Conservation (phyloP, 2,329 filamentous ascomycete species). For the Ophiostoma australiae region DNA sequence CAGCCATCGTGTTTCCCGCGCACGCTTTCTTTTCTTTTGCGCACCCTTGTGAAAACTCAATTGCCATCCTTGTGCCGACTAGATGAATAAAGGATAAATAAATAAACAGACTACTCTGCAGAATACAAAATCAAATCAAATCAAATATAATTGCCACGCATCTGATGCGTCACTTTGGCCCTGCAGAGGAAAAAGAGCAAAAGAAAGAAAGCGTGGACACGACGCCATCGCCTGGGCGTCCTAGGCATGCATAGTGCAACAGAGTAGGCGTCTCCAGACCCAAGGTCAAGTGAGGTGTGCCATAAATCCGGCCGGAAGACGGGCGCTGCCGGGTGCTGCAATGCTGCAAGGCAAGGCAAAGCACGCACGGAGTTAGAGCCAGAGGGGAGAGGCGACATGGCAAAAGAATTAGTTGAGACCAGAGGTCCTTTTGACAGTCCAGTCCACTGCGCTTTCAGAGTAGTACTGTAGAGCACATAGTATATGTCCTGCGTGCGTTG, state of each 20-base stretch:
- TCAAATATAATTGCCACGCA: neutral
- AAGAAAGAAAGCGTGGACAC: neutral
- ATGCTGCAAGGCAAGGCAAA: neutral
- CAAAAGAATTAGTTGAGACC: neutral
- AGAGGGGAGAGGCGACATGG: neutral
- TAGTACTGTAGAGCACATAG: too few relatives aligned
- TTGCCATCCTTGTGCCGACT: neutral
- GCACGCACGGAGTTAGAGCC: neutral
- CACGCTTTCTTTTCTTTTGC: constrained; percentile 5
- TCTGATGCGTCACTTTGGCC: neutral
- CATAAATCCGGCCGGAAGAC: constrained; percentile 3
- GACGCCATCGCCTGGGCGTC: too few relatives aligned
- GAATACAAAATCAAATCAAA: neutral
- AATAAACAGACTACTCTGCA: too few relatives aligned
- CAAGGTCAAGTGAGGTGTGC: constrained; percentile 14
- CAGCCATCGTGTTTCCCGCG: neutral
- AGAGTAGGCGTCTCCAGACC: constrained; percentile 12
- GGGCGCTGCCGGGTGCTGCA: neutral
- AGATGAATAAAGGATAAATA: too few relatives aligned
- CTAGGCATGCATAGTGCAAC: too few relatives aligned
- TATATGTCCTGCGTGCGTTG: too few relatives aligned
- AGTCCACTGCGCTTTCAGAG: too few relatives aligned
- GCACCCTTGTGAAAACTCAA: neutral
- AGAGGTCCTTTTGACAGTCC: neutral
- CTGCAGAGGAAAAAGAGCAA: neutral